Evolutionary conservation across 257 asterid genomes (phyloP), one percentile per base, ranked within the genome.

Genomic region (Parsonsia alboflavescens): DNA sequence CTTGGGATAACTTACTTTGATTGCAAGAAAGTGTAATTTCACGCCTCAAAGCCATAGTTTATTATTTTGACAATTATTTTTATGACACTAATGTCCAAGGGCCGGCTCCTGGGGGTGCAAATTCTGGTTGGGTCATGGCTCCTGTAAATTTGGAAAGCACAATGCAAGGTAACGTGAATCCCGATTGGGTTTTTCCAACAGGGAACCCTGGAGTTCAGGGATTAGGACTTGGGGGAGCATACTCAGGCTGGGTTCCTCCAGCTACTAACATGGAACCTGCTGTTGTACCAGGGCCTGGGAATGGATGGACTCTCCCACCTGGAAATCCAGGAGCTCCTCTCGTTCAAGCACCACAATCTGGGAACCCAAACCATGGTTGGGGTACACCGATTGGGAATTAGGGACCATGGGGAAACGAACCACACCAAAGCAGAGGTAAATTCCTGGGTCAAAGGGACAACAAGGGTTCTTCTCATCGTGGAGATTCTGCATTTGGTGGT

Each of bases 361-460:
- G 87, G 36, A 86, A 82, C 75, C 21, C 86, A 6, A 88, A 80
- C 77, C 96, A 86, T 75, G 90, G 91, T 10, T 89, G 89, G 93
- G 86, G 77, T 26, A 78, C 78, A 13, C 86, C 82, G 46, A 56
- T 80, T 3, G 91, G 87, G 28, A 81, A 73, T 77, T 88, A 87
- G 75, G 91, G 86, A 15, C 49, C 80, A 11, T 85, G 93, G 93
- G 85, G 84, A 67, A 84, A 80, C 1, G 92, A 85, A 19, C 95
- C 79, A 41, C 79, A 81, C 81, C 84, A 71, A 10, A 52, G 48
- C 68, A 84, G 92, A 52, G 87, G 87, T 69, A 87, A 87, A 80
- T 89, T 83, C 77, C 69, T 85, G 1, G 89, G 91, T 36, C 92
- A 58, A 48, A 78, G 85, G 62, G 80, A 80, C 77, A 73, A 53